Evolutionary conservation across 805 yeast species (phyloP).

Genomic region (Yamadazyma endophytica): DNA sequence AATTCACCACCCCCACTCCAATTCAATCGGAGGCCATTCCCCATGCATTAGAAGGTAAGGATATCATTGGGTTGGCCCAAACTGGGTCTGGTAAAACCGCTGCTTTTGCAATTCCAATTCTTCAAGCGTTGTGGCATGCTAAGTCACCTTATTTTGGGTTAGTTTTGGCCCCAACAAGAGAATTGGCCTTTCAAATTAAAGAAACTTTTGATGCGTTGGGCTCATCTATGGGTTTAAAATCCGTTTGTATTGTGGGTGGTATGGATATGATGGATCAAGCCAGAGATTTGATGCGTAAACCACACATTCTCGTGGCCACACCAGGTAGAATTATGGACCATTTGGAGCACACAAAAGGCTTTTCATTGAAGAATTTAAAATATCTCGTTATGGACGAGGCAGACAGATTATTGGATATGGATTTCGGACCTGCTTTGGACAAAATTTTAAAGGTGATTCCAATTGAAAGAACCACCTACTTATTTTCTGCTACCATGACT

Average conservation of each 20-base stretch:
- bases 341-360: slow-evolving; percentile 87
- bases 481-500: slow-evolving; percentile 97
- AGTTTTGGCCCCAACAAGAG: slow-evolving; percentile 84
- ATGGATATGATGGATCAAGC: slow-evolving; percentile 99
- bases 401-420: slow-evolving; percentile 91
- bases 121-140: slow-evolving; percentile 85
- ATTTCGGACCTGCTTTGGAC: slow-evolving; percentile 91
- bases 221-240: slow-evolving; percentile 83
- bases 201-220: slow-evolving; percentile 96
- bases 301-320: slow-evolving; percentile 92
- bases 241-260: slow-evolving; percentile 91
- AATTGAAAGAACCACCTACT: slow-evolving; percentile 72
- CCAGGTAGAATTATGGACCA: slow-evolving; percentile 95
- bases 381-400: slow-evolving; percentile 96
- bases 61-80: slow-evolving; percentile 93
- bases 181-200: slow-evolving; percentile 80
- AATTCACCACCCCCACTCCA: slow-evolving; percentile 83
- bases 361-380: slow-evolving; percentile 70
- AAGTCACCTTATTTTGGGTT: slow-evolving; percentile 87
- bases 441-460: slow-evolving; percentile 83
- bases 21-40: slow-evolving; percentile 92
- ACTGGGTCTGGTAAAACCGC: slow-evolving; percentile 99
- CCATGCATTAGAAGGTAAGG: slow-evolving; percentile 84
- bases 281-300: slow-evolving; percentile 86
- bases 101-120: slow-evolving; percentile 93